phyloP scores from a whole-genome alignment of 2,329 filamentous ascomycete genomes.

The Fusarium neocosmosporiellum region DNA sequence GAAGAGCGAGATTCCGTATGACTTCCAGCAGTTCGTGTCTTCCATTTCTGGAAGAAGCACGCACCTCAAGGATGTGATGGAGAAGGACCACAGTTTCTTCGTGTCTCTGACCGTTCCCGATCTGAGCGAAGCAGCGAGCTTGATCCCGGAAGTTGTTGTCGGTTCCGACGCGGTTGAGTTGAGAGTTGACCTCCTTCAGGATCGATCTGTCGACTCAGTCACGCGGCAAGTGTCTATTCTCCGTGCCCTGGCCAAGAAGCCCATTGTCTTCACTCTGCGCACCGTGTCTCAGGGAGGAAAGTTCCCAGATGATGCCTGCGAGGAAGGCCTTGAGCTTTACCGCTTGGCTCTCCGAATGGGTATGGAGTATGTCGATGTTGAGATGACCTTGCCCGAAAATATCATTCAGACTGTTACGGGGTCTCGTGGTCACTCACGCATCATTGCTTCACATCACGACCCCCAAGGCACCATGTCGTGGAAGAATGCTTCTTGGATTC shows the following conservation, averaged over 20 bases:
- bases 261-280: constrained; percentile 92
- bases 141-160: constrained; percentile 78
- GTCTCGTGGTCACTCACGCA: constrained; percentile 76
- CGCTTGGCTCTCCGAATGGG: constrained; percentile 82
- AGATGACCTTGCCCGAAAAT: constrained; percentile 86
- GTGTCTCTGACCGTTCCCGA: constrained; percentile 89
- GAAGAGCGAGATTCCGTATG: constrained; percentile 45
- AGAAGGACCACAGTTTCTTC: constrained; percentile 85
- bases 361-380: constrained; percentile 92
- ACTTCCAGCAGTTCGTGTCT: constrained; percentile 54
- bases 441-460: constrained; percentile 97
- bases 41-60: constrained; percentile 53
- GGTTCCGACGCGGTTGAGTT: constrained; percentile 95
- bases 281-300: constrained; percentile 87
- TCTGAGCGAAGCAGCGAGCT: constrained; percentile 69
- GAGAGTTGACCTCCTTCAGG: constrained; percentile 88
- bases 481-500: constrained; percentile 92
- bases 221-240: constrained; percentile 84
- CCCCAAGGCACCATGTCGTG: constrained; percentile 82
- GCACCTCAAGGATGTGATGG: constrained; percentile 57
- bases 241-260: constrained; percentile 76
- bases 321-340: constrained; percentile 81
- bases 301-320: constrained; percentile 81
- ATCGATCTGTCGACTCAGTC: constrained; percentile 81
- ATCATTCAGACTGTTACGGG: constrained; percentile 76